Evolutionary conservation across 305 asterid species (phyloP), one percentile per base, ranked within the genome.

Genomic region (Fraxinus sp.): DNA sequence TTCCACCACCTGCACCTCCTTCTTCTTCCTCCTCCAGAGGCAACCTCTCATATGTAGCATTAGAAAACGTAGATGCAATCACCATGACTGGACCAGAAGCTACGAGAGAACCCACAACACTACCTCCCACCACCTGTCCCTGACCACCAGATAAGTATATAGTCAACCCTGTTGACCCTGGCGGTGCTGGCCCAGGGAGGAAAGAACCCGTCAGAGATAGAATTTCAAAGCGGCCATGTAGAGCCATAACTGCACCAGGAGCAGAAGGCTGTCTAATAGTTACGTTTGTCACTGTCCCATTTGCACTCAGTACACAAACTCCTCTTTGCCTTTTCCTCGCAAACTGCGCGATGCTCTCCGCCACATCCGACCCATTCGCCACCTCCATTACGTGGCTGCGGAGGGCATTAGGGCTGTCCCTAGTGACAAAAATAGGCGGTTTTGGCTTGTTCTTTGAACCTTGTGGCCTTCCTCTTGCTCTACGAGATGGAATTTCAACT

Each of bases 1-100:
- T 78, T 4, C 74, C 87, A 1, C 74, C 76, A 13, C 44, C 71
- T 32, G 46, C 85, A 1, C 52, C 59, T 0, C 82, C 84, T 35
- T 86, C 89, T 37, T 88, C 89, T 1, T 86, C 91, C 18, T 87
- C 89, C 39, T 88, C 91, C 24, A 88, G 77, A 1, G 89, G 91
- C 41, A 88, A 75, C 80, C 91, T 84, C 82, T 88, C 91, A 73
- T 88, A 88, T 16, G 89, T 86, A 52, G 91, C 91, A 82, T 88
- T 88, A 4, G 88, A 85, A 73, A 88, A 88, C 0, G 89, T 88
- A 0, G 89, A 86, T 0, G 89, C 91, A 44, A 88, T 86, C 28
- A 88, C 91, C 88, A 88, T 86, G 9, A 88, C 89, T 1, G 89
- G 91, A 11, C 91, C 89, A 1, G 89, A 80, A 6, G 91, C 89